Evolutionary conservation across 371 early-diverging fungal genomes (phyloP), one percentile per base, ranked within the genome.

Genomic region (Mortierella sp.): DNA sequence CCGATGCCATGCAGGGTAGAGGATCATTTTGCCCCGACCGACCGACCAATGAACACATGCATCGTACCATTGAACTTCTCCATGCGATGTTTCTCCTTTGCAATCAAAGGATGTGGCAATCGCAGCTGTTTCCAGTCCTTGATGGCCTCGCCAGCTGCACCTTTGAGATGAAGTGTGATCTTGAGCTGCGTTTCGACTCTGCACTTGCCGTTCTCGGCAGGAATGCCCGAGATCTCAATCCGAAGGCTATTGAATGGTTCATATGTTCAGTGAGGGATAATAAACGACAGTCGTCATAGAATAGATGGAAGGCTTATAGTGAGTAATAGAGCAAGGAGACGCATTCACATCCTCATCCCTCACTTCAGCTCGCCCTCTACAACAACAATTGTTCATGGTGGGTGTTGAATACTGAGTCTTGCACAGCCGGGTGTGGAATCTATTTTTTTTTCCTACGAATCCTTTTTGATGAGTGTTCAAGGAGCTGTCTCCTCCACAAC

Each of bases 151-250:
- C 89, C 89, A 52, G 72, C 67, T 45, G 73, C 70, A 42, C 83
- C 74, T 2, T 83, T 81, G 31, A 92, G 79, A 52, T 86, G 87
- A 52, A 92, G 61, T 16, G 87, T 86, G 31, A 91, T 81, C 67
- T 90, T 91, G 79, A 89, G 89, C 71, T 91, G 92, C 43, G 92
- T 92, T 71, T 92, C 91, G 50, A 92, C 92, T 23, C 92, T 76
- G 38, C 89, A 90, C 58, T 90, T 89, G 55, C 91, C 92, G 60
- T 89, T 88, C 61, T 84, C 83, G 61, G 73, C 80, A 31, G 92
- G 89, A 30, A 91, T 87, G 39, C 92, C 92, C 48, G 83, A 82
- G 65, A 88, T 80, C 46, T 81, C 67, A 63, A 87, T 80, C 72
- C 76, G 81, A 43, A 80, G 78, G 70, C 78, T 76, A 42, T 50